A percentile compares a stretch with the other conserved stretches of the same genome.
These are phyloP conservation scores for Hypoxylon fragiforme DNA, from an alignment of 495 filamentous ascomycete species.

Conservation along the genomic window DNA sequence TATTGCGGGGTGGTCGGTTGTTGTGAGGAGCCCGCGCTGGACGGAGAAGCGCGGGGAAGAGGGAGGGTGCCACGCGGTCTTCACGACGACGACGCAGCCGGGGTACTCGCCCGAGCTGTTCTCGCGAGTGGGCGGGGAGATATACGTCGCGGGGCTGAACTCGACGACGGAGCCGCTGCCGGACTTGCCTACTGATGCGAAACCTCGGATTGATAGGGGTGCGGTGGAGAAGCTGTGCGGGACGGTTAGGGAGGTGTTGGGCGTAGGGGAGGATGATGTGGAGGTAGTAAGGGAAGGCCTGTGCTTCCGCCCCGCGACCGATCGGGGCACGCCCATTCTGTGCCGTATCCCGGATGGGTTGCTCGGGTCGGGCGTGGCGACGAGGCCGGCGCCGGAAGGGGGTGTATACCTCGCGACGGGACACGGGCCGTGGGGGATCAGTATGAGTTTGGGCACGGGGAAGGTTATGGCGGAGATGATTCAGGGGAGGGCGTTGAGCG, in stretches of 20 bases:
- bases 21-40: slow-evolving; percentile 66
- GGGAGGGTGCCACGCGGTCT: slow-evolving; percentile 67
- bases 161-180: slow-evolving; percentile 60
- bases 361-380: slow-evolving; percentile 50
- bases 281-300: slow-evolving; percentile 66
- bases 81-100: slow-evolving; percentile 59
- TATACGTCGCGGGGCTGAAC: slow-evolving; percentile 79
- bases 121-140: slow-evolving; percentile 63
- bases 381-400: slow-evolving; percentile 52
- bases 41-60: slow-evolving; percentile 32
- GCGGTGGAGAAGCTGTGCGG: slow-evolving; percentile 56
- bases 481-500: slow-evolving; percentile 51
- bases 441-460: slow-evolving; percentile 65
- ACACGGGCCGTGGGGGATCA: slow-evolving; percentile 76
- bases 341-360: slow-evolving; percentile 55
- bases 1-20: slow-evolving; percentile 72
- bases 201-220: slow-evolving; percentile 39
- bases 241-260: slow-evolving; percentile 61
- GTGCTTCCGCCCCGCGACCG: slow-evolving; percentile 73
- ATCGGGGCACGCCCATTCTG: slow-evolving; percentile 64
- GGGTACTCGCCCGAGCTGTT: slow-evolving; percentile 76
- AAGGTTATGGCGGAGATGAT: slow-evolving; percentile 67
- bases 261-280: slow-evolving; percentile 62
- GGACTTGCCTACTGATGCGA: slow-evolving; percentile 50
- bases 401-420: slow-evolving; percentile 74